Base-by-base conservation (phyloP, 768 basidiomycete species). In the Kockovaella imperatae region DNA sequence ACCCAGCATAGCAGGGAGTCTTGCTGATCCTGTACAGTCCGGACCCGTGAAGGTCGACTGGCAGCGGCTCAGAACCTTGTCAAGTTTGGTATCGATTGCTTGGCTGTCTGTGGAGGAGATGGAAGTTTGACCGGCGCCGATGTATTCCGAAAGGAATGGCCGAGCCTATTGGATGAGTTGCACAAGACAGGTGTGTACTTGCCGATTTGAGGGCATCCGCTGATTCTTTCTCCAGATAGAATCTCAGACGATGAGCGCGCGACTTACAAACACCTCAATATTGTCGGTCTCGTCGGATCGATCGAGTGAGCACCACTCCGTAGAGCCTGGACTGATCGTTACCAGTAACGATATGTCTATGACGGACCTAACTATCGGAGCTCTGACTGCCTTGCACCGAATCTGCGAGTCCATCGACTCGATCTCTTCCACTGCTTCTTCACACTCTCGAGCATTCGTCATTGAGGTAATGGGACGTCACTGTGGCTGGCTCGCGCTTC, bases 401-500 rank as follows among this genome's bases (percentile, higher is more conserved):
- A 97, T 97, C 47, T 97, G 95, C 72, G 95, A 97, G 71, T 83
- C 90, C 23, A 86, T 99, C 70, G 95, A 99, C 68, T 93, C 89
- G 56, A 97, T 99, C 72, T 93, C 90, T 60, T 91, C 90, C 4
- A 97, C 95, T 6, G 95, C 95, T 5, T 79, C 79, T 54, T 93
- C 88, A 47, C 95, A 99, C 71, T 96, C 90, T 24, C 80, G 95
- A 49, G 95, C 95, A 0, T 99, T 99, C 70, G 91, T 99, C 34
- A 77, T 99, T 32, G 95, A 97, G 72, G 95, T 97, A 45, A 99
- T 97, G 95, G 95, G 95, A n/a, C 76, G 93, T 47, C 87, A 97
- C 68, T 97, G 95, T 71, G 95, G 95, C n/a, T 99, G 95, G 95
- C 76, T 97, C 15, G 90, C 95, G 2, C 76, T 97, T 20, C 77